phyloP scores from a whole-genome alignment of 176 grass and related monocot species.

The Areca catechu region DNA sequence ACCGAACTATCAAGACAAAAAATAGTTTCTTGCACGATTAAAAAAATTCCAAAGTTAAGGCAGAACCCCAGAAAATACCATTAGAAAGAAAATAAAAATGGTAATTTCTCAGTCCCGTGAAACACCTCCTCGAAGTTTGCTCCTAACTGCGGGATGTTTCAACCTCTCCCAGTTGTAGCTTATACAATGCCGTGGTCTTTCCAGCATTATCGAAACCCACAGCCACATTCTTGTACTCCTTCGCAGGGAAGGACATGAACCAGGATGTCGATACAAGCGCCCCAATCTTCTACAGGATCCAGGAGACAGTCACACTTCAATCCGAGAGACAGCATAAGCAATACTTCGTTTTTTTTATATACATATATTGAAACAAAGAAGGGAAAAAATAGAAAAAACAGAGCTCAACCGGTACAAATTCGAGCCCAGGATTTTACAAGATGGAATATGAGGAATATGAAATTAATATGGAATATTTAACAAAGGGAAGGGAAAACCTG shows the following conservation, averaged over 20 bases:
- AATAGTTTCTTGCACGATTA: no score
- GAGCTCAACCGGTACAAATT: no score
- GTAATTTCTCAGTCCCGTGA: constrained; percentile 51
- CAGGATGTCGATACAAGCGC: constrained; percentile 76
- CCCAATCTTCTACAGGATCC: constrained; percentile 43
- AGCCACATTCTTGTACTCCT: constrained; percentile 97
- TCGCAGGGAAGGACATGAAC: constrained; percentile 89
- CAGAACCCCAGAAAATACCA: no score
- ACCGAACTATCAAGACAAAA: no score
- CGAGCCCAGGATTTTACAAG: no score
- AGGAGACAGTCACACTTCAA: neutral
- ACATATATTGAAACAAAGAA: no score
- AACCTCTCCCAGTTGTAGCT: constrained; percentile 86
- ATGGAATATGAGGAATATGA: no score
- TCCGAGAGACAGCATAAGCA: neutral
- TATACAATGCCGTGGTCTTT: constrained; percentile 91
- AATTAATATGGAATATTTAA: no score
- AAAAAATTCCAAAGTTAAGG: no score
- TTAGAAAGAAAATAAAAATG: neutral
- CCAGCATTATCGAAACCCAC: constrained; percentile 93
- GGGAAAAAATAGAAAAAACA: neutral
- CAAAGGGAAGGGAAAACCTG: no score
- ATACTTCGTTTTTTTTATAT: no score
- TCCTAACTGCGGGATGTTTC: constrained; percentile 84
- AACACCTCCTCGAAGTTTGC: constrained; percentile 96